Base-by-base conservation (phyloP, 2,329 filamentous ascomycete genomes). In the Colletotrichum tamarilloi region DNA sequence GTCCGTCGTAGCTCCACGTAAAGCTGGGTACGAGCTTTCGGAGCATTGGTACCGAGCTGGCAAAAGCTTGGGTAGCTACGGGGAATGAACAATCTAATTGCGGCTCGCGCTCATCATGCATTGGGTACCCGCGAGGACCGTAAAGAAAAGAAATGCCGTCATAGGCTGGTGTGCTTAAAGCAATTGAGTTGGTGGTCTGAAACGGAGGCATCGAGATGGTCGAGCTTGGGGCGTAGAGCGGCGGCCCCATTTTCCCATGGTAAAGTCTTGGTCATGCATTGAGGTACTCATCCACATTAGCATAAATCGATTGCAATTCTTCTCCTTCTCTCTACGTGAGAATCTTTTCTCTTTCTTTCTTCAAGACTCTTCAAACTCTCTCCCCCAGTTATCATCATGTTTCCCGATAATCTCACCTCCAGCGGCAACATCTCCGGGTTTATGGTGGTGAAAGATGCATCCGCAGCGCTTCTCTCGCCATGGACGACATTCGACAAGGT, bases 401-500 rank as follows among this genome's bases (percentile, higher is more conserved):
- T 62, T 14, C 52, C 30, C 19, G 72, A 72, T 12, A 74, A 74
- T 57, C 53, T 67, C 58, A 72, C 72, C 2, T 53, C 57, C 46
- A 62, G 59, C 11, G 55, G 52, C n/a, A 58, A 42, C 26, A 94
- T 19, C 96, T 96, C n/a, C 55, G 94, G n/a, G 96, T 97, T 80
- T 94, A 94, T 26, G 28, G 12, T 46, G 14, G 70, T 11, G 7
- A 73, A 62, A 56, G 26, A 57, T 5, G 26, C 55, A 12, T 26
- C 66, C 7, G 35, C 80, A 85, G 97, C 75, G 86, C 91, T 73
- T 83, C 95, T 65, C 83, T 97, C 94, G 94, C 93, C 72, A 53
- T 74, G 72, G 72, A 58, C 93, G 75, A 90, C 94, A 83, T 97
- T 97, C 88, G 92, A 91, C 85, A 92, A 93, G 84, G 90, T 87